A percentile compares a stretch with the other conserved stretches of the same genome.
phyloP scores from a whole-genome alignment of 805 yeast species.

The Brettanomyces custersianus region DNA sequence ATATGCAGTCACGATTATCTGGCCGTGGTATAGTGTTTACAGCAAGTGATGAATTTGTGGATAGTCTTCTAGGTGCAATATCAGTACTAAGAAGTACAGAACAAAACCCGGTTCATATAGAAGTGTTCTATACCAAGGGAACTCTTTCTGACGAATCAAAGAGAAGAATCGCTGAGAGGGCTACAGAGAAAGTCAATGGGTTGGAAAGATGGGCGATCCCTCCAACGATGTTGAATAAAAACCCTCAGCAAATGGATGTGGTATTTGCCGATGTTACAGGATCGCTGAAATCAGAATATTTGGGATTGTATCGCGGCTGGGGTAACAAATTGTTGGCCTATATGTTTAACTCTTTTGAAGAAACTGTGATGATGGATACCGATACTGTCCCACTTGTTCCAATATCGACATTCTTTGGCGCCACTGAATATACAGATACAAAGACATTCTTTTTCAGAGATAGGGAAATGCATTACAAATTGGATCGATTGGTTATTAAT shows the following conservation, averaged over 20 bases:
- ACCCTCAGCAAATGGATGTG: slow-evolving; percentile 18
- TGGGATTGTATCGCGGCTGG: slow-evolving; percentile 19
- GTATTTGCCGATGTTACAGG: slow-evolving; percentile 26
- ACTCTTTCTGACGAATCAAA: slow-evolving; percentile 28
- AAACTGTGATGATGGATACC: slow-evolving; percentile 45
- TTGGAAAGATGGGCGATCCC: slow-evolving; percentile 12
- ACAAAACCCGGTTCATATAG: slow-evolving; percentile 38
- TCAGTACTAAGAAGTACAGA: slow-evolving; percentile 40
- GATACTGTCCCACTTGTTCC: slow-evolving; percentile 36
- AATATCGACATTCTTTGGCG: slow-evolving; percentile 27
- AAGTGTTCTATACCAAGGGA: slow-evolving; percentile 29
- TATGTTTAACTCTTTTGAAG: slow-evolving; percentile 49
- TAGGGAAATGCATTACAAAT: slow-evolving; percentile 22
- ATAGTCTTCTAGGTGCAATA: slow-evolving; percentile 40
- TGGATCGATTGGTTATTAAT: background rate
- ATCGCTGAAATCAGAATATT: slow-evolving; percentile 17
- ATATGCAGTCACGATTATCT: slow-evolving; percentile 20
- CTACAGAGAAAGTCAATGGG: slow-evolving; percentile 23
- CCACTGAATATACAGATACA: slow-evolving; percentile 26
- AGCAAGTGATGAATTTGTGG: slow-evolving; percentile 34
- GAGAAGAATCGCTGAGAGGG: slow-evolving; percentile 25
- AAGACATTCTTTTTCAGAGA: slow-evolving; percentile 44
- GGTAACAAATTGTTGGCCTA: slow-evolving; percentile 46
- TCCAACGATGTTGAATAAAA: slow-evolving; percentile 6
- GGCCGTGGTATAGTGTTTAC: slow-evolving; percentile 52